phyloP scores from a whole-genome alignment of 345 rosid genomes.

The Diplotaxis tenuifolia region DNA sequence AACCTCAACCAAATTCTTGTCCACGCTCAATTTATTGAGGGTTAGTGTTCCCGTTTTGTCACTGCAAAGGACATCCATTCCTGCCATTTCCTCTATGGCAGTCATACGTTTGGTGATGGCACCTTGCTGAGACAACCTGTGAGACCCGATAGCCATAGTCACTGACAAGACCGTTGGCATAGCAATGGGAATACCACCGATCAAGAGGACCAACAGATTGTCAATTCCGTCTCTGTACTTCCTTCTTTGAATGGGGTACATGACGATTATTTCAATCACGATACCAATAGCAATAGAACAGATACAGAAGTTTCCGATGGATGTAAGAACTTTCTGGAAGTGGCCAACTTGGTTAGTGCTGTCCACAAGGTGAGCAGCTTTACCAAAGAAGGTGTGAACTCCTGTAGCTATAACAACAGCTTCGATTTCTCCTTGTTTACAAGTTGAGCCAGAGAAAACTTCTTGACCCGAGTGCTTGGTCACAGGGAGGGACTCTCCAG shows the following conservation, averaged over 20 bases:
- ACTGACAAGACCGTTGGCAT: conserved; percentile 96
- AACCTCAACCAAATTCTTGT: conserved; percentile 41
- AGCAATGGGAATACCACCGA: conserved; percentile 97
- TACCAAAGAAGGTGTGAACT: conserved; percentile 44
- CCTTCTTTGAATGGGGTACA: conserved; percentile 51
- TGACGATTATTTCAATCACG: conserved; percentile 43
- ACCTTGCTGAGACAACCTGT: conserved; percentile 43
- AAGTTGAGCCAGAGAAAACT: conserved; percentile 46
- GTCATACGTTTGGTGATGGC: conserved; percentile 48
- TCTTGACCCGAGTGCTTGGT: conserved; percentile 43
- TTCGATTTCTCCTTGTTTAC: conserved; percentile 46
- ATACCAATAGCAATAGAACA: conserved; percentile 51
- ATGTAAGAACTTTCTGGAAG: conserved; percentile 49
- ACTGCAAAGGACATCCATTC: conserved; percentile 45
- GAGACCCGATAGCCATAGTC: conserved; percentile 45
- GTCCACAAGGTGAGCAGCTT: conserved; percentile 48
- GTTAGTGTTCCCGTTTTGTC: conserved; percentile 56
- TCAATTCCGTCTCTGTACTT: conserved; percentile 68
- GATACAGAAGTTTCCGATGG: conserved; percentile 55
- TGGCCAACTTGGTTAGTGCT: conserved; percentile 47
- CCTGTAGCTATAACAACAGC: conserved; percentile 44
- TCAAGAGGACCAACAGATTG: conserved; percentile 79
- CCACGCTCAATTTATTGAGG: conserved; percentile 42
- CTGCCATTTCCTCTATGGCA: conserved; percentile 45
- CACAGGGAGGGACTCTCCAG: conserved; percentile 83